These are phyloP conservation scores for Parathielavia appendiculata DNA, from an alignment of 495 filamentous ascomycete genomes.

Conservation along the genomic window DNA sequence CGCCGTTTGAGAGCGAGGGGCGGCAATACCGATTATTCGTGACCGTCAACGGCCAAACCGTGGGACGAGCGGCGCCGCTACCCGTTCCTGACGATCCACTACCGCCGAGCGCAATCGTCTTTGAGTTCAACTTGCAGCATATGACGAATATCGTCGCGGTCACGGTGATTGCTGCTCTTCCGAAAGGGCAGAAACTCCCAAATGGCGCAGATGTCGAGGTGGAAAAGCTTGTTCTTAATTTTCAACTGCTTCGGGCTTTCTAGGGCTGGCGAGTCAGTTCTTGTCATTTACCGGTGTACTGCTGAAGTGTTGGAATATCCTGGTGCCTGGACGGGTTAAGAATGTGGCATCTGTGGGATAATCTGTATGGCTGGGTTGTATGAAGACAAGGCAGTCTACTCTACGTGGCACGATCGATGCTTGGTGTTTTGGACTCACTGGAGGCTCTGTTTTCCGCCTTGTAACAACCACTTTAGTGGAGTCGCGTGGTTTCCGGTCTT, in stretches of 20 bases:
- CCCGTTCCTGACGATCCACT: conserved; percentile 44
- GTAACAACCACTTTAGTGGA: not conserved
- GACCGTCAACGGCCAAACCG: conserved; percentile 51
- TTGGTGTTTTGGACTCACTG: not conserved
- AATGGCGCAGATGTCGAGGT: conserved; percentile 58
- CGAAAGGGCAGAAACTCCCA: conserved; percentile 51
- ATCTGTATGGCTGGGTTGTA: not conserved
- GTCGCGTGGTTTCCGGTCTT: not conserved
- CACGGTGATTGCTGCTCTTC: conserved; percentile 58
- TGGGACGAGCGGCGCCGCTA: conserved; percentile 45
- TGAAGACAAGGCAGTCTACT: not conserved
- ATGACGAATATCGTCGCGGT: conserved; percentile 63
- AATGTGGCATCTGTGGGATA: not conserved
- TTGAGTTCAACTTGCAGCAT: conserved; percentile 55
- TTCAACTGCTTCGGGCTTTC: conserved; percentile 23
- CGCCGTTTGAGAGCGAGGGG: conserved; percentile 47
- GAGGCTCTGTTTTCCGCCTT: not conserved
- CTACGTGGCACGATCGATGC: not conserved
- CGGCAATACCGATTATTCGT: conserved; percentile 30
- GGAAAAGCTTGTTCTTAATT: conserved; percentile 55
- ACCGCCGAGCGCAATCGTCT: conserved; percentile 45
- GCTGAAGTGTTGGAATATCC: not conserved
- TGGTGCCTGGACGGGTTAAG: not conserved
- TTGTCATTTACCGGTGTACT: not conserved
- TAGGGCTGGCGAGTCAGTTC: not conserved